phyloP scores from a whole-genome alignment of 148 eudicot genomes.

The Cornus florida region DNA sequence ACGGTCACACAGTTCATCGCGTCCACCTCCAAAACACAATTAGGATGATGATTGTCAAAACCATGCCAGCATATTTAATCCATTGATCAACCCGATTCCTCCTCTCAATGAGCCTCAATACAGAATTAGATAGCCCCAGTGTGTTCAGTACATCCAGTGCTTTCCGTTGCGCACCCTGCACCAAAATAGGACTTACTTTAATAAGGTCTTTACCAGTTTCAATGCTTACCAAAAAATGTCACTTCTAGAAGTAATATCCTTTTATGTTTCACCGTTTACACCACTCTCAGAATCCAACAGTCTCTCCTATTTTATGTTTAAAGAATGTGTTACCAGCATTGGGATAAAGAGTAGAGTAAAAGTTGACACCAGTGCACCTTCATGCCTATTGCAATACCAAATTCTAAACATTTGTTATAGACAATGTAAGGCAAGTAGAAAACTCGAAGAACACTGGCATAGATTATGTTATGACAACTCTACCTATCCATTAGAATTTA shows the following conservation, averaged over 20 bases:
- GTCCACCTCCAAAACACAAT: constrained; percentile 82
- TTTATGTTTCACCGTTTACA: no score
- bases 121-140: constrained; percentile 79
- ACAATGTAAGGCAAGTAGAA: no score
- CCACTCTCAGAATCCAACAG: no score
- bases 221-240: neutral
- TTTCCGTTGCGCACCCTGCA: constrained; percentile 90
- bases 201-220: no score
- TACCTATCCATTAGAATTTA: neutral
- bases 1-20: constrained; percentile 23
- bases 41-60: constrained; percentile 58
- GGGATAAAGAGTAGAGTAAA: no score
- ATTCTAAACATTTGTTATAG: no score
- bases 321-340: no score
- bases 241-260: neutral
- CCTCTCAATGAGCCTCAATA: constrained; percentile 74
- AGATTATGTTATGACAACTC: neutral
- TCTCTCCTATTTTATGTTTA: no score
- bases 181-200: neutral
- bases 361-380: no score
- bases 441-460: neutral
- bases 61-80: constrained; percentile 87
- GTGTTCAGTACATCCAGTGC: constrained; percentile 79
- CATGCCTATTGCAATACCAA: no score
- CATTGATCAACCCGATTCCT: constrained; percentile 78